Conservation (phyloP, 805 yeast species). For the Saccharomyces eubayanus region DNA sequence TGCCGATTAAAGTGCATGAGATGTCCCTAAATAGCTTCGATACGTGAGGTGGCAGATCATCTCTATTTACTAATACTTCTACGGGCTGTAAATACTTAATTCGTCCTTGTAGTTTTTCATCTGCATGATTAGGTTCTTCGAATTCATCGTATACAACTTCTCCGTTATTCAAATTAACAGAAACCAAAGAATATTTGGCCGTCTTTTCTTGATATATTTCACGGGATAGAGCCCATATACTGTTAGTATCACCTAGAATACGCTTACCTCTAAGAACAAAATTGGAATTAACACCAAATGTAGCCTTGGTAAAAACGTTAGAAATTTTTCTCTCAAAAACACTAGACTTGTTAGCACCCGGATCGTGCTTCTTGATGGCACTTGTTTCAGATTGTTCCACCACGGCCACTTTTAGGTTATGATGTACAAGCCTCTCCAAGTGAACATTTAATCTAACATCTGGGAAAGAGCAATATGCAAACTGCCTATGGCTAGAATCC, state of each 20-base stretch:
- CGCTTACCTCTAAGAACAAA: constrained; percentile 44
- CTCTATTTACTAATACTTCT: constrained; percentile 44
- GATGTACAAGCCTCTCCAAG: constrained; percentile 58
- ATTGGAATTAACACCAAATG: constrained; percentile 41
- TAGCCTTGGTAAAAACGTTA: constrained; percentile 71
- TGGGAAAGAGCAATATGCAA: constrained; percentile 84
- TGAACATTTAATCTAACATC: constrained; percentile 66
- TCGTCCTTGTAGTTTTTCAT: constrained; percentile 66
- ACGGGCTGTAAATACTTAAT: constrained; percentile 66
- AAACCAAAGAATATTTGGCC: constrained; percentile 28
- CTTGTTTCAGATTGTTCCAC: constrained; percentile 81
- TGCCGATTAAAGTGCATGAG: constrained; percentile 2
- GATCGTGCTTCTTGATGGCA: constrained; percentile 47
- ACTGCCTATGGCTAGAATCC: constrained; percentile 44
- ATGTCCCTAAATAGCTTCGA: constrained; percentile 30
- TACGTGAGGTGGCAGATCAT: constrained; percentile 14
- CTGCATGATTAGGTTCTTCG: constrained; percentile 41
- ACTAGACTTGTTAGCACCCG: constrained; percentile 38
- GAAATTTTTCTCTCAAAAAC: constrained; percentile 65
- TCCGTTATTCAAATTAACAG: constrained; percentile 69
- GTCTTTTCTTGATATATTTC: constrained; percentile 13
- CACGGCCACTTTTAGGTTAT: constrained; percentile 76
- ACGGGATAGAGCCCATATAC: constrained; percentile 22
- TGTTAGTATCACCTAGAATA: constrained; percentile 20
- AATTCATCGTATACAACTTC: constrained; percentile 67